Evolutionary conservation across 805 yeast genomes (phyloP).

Genomic region (Lipomyces oligophaga): DNA sequence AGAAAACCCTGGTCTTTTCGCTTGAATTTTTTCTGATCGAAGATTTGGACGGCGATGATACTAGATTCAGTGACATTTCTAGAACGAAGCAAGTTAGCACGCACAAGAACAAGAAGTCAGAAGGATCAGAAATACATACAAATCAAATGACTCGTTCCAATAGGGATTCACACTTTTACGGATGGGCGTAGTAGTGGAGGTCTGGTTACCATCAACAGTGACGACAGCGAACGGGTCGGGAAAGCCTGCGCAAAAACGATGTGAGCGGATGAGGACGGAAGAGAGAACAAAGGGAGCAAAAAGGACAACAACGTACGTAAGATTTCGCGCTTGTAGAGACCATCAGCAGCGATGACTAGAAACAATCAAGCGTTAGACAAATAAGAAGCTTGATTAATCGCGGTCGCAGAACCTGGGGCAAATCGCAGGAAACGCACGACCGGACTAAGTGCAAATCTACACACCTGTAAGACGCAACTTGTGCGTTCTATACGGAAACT

Average conservation of each 20-base stretch:
- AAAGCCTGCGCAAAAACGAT: constrained; percentile 74
- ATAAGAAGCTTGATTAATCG: too few relatives aligned
- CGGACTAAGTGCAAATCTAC: too few relatives aligned
- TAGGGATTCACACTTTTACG: constrained; percentile 93
- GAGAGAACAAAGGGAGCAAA: not conserved
- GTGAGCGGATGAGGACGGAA: constrained; percentile 51
- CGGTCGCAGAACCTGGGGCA: too few relatives aligned
- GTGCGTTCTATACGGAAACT: constrained; percentile 12
- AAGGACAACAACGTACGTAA: constrained; percentile 49
- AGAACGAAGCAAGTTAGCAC: constrained; percentile 30
- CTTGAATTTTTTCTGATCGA: constrained; percentile 95
- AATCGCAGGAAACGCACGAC: too few relatives aligned
- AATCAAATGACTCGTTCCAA: constrained; percentile 91
- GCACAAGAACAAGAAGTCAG: not conserved
- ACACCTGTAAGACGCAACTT: constrained; percentile 28
- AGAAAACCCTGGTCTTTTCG: constrained; percentile 97
- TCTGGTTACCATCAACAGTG: constrained; percentile 96
- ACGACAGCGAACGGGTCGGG: constrained; percentile 98
- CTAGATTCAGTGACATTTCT: constrained; percentile 66
- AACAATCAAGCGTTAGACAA: constrained; percentile 1
- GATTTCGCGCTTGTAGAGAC: constrained; percentile 90
- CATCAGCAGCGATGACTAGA: constrained; percentile 84
- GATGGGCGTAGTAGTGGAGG: constrained; percentile 89
- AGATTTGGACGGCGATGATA: constrained; percentile 85
- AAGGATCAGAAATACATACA: constrained; percentile 40